A percentile compares a stretch with the other conserved stretches of the same genome.
These are phyloP conservation scores for Penicillium occitanis DNA, from an alignment of 2,329 filamentous ascomycete genomes.

Conservation along the genomic window DNA sequence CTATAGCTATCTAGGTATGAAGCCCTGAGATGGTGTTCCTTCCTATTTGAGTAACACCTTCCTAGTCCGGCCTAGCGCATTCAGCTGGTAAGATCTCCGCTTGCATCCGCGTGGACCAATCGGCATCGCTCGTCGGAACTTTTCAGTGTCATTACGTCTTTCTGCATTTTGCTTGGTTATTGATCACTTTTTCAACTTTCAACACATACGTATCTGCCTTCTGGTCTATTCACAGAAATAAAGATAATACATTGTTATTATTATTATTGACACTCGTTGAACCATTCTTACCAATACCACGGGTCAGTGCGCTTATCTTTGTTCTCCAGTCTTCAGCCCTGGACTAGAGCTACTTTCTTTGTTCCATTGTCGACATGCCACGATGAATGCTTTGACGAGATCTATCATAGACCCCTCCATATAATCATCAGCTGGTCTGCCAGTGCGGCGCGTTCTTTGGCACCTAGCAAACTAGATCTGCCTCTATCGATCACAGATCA, in stretches of 20 bases:
- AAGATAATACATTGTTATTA: neutral
- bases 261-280: neutral
- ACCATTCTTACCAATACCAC: neutral
- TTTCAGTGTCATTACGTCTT: neutral
- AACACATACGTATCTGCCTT: neutral
- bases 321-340: neutral
- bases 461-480: neutral
- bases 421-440: neutral
- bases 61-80: neutral
- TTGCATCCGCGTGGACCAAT: constrained; percentile 2
- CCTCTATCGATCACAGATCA: neutral
- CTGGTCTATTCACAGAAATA: neutral
- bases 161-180: neutral
- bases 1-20: too few species aligned
- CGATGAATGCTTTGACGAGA: neutral
- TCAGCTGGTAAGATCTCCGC: neutral
- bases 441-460: neutral
- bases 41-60: neutral
- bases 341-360: neutral
- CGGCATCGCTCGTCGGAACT: neutral
- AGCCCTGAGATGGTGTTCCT: neutral
- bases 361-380: constrained; percentile 1
- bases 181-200: neutral
- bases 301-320: neutral
- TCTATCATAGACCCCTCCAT: neutral